Evolutionary conservation across 129 eudicot genomes (phyloP), one percentile per base, ranked within the genome.

Genomic region (Ambrosia trifida): DNA sequence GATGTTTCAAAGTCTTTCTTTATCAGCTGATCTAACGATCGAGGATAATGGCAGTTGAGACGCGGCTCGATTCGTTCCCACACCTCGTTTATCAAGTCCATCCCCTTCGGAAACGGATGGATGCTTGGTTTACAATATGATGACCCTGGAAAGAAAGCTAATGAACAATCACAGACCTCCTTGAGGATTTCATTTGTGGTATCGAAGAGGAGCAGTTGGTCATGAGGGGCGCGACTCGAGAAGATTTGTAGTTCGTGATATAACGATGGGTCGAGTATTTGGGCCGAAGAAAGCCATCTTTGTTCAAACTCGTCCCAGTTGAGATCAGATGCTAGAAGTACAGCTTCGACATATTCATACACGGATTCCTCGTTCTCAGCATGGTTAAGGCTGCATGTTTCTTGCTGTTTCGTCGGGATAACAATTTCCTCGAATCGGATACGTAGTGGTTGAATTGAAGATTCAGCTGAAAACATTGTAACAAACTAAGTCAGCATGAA

Each of bases 161-260:
- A 86, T 7, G 71, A 78, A 17, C 68, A 50, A 67, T 81, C 87
- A 49, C 96, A 90, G 18, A 90, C 47, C 66, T 86, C 89, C n/a
- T 76, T 64, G 16, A 90, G 80, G 35, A 84, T 86, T 67, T 88
- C 88, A 3, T 84, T 85, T 41, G 95, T 78, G 59, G 87, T 83
- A 20, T 95, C 97, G 16, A 95, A 95, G 16, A 95, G 91, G 66
- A 88, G 86, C 62, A 80, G 85, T 76, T 88, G 96, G 66, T 95
- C 95, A 43, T 84, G 69, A 52, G 58, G 32, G 60, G 94, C 82
- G 1, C 85, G 86, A 74, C 79, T 83, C 0, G 96, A 87, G 70
- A 95, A 91, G 67, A 83, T 76, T 71, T 86, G 89, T 13, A 95
- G 86, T 63, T 95, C 97, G 44, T 90, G 79, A 57, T 88, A 83